Evolutionary conservation across 768 basidiomycete genomes (phyloP).

Genomic region (Gloeostereum incarnatum): DNA sequence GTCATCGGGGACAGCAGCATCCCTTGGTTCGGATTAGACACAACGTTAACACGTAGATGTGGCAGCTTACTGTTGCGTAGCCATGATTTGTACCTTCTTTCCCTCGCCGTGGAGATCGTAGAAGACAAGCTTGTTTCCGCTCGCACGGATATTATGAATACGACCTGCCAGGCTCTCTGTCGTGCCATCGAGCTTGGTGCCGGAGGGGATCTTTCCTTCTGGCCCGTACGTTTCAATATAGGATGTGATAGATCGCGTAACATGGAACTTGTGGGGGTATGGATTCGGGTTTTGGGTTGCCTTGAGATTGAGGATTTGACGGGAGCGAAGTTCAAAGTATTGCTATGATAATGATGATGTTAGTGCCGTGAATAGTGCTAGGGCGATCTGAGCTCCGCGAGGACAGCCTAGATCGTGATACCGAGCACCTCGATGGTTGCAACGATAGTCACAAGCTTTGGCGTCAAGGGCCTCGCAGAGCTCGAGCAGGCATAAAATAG

Average conservation of each 20-base stretch:
- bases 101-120: conserved; percentile 95
- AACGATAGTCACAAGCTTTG: conserved; percentile 21
- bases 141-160: conserved; percentile 82
- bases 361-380: no score
- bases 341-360: conserved; percentile 66
- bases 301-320: conserved; percentile 80
- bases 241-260: conserved; percentile 60
- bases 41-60: neutral
- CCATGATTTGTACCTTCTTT: conserved; percentile 91
- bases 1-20: conserved; percentile 48
- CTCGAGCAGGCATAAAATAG: conserved; percentile 17
- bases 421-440: conserved; percentile 73
- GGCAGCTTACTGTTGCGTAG: conserved; percentile 65
- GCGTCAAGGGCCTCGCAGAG: conserved; percentile 2
- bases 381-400: no score
- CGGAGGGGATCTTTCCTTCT: conserved; percentile 62
- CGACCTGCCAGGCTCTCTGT: conserved; percentile 77
- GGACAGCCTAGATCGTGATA: conserved; percentile 93
- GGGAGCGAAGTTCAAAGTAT: conserved; percentile 92
- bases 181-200: conserved; percentile 50
- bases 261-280: conserved; percentile 99
- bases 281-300: conserved; percentile 83
- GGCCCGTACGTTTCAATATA: conserved; percentile 69
- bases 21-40: conserved; percentile 26
- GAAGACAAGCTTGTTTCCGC: conserved; percentile 79